Base-by-base conservation (phyloP, 75 land plant genomes). In the Azolla pinnata region DNA sequence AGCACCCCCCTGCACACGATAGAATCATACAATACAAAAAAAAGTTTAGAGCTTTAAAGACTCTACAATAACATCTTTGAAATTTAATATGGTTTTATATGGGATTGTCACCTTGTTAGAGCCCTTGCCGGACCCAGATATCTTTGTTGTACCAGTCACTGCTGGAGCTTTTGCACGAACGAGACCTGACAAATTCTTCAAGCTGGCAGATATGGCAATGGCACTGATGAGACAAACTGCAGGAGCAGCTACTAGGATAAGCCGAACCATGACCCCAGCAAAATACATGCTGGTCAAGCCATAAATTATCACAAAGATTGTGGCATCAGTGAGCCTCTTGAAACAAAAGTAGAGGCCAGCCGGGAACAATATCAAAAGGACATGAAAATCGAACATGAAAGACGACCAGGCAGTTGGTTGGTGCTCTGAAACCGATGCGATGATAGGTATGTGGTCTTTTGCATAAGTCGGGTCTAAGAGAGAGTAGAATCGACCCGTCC, bases 371-470 rank as follows among this genome's bases (percentile, higher is more conserved):
- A 95, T 75, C 25, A 95, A 78, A 53, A 95, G 77, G 21, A 95
- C 75, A 59, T 95, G 99, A 61, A 80, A 95, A 57, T 95, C 99
- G 74, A 95, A 95, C 99, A 95, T 95, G 68, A 95, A 95, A 5
- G 99, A 95, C 31, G 99, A 95, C 99, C 99, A 95, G 18, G 99
- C 87, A 21, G 99, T 95, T 35, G 99, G 99, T 60, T 95, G 99
- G 75, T 95, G 99, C 79, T 95, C 99, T 31, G 99, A 95, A 5
- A 95, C 99, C 46, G 99, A 95, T 19, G 99, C 99, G 61, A 95
- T 95, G 7, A 95, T 95, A 7, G 99, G 99, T 23, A 95, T 95
- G 64, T 95, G 83, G 61, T 90, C 96, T 70, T 95, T 95, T 44
- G 99, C 99, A 80, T 95, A 95, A 24, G 99, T 95, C 59, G 99